Evolutionary conservation across 2,329 filamentous ascomycete genomes (phyloP).

Genomic region (Alternaria brassicicola): DNA sequence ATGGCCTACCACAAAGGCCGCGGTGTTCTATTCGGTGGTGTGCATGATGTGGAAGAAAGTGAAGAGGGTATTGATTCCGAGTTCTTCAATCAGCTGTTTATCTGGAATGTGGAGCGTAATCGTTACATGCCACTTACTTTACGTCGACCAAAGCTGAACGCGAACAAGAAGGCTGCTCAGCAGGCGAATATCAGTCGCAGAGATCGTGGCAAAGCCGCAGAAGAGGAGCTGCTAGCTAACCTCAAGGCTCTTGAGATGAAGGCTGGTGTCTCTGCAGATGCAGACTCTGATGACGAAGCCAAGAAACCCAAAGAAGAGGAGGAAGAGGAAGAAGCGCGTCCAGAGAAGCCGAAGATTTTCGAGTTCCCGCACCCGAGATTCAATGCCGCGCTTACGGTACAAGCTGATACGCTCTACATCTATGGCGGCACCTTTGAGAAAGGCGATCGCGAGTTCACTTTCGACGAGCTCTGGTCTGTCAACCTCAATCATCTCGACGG

Average conservation of each 20-base stretch:
- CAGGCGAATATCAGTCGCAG: slow-evolving; percentile 52
- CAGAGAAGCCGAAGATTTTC: slow-evolving; percentile 66
- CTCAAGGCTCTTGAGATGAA: slow-evolving; percentile 84
- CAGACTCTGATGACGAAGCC: slow-evolving; percentile 43
- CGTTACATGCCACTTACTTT: slow-evolving; percentile 86
- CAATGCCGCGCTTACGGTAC: slow-evolving; percentile 87
- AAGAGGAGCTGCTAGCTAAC: slow-evolving; percentile 87
- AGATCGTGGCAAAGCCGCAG: slow-evolving; percentile 84
- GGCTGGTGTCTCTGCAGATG: slow-evolving; percentile 60
- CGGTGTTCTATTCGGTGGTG: slow-evolving; percentile 91
- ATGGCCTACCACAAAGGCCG: slow-evolving; percentile 95
- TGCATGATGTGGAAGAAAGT: slow-evolving; percentile 88
- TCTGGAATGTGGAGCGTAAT: slow-evolving; percentile 95
- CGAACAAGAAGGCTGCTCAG: slow-evolving; percentile 62
- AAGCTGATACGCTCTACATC: slow-evolving; percentile 90
- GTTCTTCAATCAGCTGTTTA: slow-evolving; percentile 91
- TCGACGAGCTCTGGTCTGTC: slow-evolving; percentile 91
- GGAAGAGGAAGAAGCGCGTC: slow-evolving; percentile 59
- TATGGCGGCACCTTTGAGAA: slow-evolving; percentile 97
- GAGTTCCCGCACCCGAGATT: slow-evolving; percentile 91
- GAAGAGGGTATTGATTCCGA: slow-evolving; percentile 97
- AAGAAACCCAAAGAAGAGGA: slow-evolving; percentile 41
- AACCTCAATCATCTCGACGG: slow-evolving; percentile 95
- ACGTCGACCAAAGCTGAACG: slow-evolving; percentile 72
- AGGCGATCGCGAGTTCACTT: slow-evolving; percentile 91